These are phyloP conservation scores for Rhizophora mangle DNA, from an alignment of 345 rosid genomes.

Conservation along the genomic window DNA sequence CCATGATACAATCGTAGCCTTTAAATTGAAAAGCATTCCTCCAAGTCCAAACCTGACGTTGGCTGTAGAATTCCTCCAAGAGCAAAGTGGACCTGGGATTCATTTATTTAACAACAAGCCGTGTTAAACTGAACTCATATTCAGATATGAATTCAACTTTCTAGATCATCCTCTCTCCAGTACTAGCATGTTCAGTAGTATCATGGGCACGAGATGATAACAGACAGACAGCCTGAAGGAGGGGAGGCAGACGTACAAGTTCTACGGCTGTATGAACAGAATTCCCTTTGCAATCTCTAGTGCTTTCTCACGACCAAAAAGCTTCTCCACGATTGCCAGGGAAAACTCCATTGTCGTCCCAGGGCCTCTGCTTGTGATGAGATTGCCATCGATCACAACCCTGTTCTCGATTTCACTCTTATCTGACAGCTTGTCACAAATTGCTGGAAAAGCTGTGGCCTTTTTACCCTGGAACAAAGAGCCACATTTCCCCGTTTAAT, in stretches of 20 bases:
- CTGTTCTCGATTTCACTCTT: constrained; percentile 67
- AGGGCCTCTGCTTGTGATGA: constrained; percentile 85
- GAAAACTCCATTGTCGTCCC: constrained; percentile 92
- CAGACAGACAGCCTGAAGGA: not conserved
- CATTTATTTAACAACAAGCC: constrained; percentile 26
- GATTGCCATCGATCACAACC: constrained; percentile 89
- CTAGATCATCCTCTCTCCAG: not conserved
- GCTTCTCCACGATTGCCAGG: constrained; percentile 73
- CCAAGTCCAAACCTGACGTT: no score
- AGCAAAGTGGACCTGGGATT: not conserved
- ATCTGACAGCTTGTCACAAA: constrained; percentile 78
- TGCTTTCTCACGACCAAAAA: constrained; percentile 67
- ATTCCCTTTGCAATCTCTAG: constrained; percentile 65
- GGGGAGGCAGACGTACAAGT: not conserved
- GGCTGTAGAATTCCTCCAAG: no score
- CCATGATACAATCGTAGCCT: no score
- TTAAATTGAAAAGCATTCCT: no score
- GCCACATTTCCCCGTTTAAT: not conserved
- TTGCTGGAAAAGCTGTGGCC: constrained; percentile 81
- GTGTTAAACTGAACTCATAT: constrained; percentile 10
- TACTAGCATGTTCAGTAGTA: not conserved
- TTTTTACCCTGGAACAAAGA: constrained; percentile 65
- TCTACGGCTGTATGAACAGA: constrained; percentile 41
- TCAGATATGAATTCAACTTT: constrained; percentile 23
- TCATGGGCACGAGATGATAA: not conserved